These are phyloP conservation scores for Lachnellula cervina DNA, from an alignment of 2,329 filamentous ascomycete species.

Conservation along the genomic window DNA sequence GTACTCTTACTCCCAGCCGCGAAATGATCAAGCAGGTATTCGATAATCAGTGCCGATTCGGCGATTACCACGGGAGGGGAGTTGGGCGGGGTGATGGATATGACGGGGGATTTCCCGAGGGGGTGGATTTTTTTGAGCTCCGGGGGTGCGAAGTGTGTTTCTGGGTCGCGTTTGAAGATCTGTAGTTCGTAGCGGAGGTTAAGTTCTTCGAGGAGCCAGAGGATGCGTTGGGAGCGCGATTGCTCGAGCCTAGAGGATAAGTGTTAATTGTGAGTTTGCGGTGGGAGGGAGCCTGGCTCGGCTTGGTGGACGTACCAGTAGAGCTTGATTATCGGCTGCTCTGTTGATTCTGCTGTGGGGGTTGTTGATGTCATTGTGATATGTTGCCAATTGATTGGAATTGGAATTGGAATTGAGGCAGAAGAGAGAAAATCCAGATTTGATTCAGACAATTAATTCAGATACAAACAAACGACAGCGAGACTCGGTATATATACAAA, in stretches of 20 bases:
- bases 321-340: conserved; percentile 46
- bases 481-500: too few relatives aligned
- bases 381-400: neutral
- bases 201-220: conserved; percentile 67
- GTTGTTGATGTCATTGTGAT: neutral
- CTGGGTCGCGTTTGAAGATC: conserved; percentile 63
- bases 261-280: conserved; percentile 2
- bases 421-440: neutral
- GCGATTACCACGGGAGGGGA: conserved; percentile 57
- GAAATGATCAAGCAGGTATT: conserved; percentile 72
- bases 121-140: conserved; percentile 76
- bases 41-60: conserved; percentile 75
- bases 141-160: conserved; percentile 64
- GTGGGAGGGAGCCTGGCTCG: neutral
- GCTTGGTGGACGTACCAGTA: conserved; percentile 42
- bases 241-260: conserved; percentile 28
- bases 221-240: conserved; percentile 53
- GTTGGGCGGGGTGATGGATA: conserved; percentile 54
- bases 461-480: too few relatives aligned
- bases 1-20: conserved; percentile 35
- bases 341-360: conserved; percentile 8
- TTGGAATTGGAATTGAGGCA: neutral
- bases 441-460: too few relatives aligned
- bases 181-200: conserved; percentile 74
- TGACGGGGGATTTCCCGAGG: conserved; percentile 79